phyloP scores from a whole-genome alignment of 345 rosid genomes.

The Cardiospermum halicacabum region DNA sequence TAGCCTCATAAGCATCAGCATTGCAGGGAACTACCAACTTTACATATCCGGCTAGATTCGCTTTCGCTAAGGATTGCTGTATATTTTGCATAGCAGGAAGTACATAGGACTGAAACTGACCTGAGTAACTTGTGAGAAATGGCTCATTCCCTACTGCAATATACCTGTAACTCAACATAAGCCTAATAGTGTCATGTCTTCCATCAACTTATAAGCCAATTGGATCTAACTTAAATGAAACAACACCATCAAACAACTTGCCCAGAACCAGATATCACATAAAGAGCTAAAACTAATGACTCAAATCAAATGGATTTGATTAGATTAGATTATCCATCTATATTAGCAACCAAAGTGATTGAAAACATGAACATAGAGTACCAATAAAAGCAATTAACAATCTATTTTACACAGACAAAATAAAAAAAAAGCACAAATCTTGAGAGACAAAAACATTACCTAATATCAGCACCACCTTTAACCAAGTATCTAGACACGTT shows the following conservation, averaged over 20 bases:
- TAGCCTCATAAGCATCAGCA: conserved; percentile 87
- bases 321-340: not conserved
- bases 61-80: conserved; percentile 74
- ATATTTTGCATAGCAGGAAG: conserved; percentile 76
- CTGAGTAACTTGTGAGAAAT: conserved; percentile 64
- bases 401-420: not conserved
- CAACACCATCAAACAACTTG: not conserved
- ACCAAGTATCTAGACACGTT: conserved; percentile 67
- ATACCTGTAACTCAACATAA: conserved; percentile 66
- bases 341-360: not conserved
- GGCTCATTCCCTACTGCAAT: conserved; percentile 97
- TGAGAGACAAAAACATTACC: conserved; percentile 42
- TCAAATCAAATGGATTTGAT: not conserved
- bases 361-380: not conserved
- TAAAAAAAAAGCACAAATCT: not conserved
- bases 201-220: not conserved
- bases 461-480: conserved; percentile 77
- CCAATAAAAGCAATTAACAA: not conserved
- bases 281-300: not conserved
- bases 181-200: conserved; percentile 6
- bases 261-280: not conserved
- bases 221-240: not conserved
- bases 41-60: conserved; percentile 76
- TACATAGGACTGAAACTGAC: conserved; percentile 67
- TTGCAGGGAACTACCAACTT: conserved; percentile 94